Evolutionary conservation across 495 filamentous ascomycete species (phyloP), one percentile per base, ranked within the genome.

Genomic region (Chaetomium fimeti): DNA sequence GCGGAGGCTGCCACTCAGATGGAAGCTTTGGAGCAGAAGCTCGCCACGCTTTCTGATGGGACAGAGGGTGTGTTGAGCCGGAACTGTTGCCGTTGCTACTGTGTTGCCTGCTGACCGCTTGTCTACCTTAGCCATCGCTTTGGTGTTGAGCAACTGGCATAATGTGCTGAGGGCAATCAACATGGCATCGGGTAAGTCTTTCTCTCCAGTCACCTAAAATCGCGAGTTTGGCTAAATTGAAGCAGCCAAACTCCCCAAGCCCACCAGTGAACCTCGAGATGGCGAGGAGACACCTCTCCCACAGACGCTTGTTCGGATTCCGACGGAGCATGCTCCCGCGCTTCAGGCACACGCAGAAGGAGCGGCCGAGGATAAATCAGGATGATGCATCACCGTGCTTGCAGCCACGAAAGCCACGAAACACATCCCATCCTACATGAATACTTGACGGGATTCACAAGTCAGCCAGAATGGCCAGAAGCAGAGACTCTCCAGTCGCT

Each of bases 121-220:
- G 11, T 11, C 32, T 36, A 20, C 9, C 65, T 56, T 72, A 94
- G 93, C 92, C 68, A 92, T 98, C 72, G 94, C 94, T 54, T 86
- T 88, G 53, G 94, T 98, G 20, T 78, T 98, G 65, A 85, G 90
- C 53, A 98, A 98, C 75, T 98, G 94, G 94, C 89, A 96, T 70
- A 95, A 92, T 73, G 93, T 98, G 58, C 82, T 98, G 22, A 84
- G 89, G 57, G 92, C 92, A 43, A 97, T 98, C 69, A 90, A 89
- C 72, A 95, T 98, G 87, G 93, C 95, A 62, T 96, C 92, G 58
- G 85, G 94, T 98, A 86, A 74, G 89, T 76, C 64, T 62, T 56
- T 20, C 63, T 32, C n/a, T 25, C 27, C 32, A 48, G 9, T 53
- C 4, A 56, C 11, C 24, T 43, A 5, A 24, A n/a, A 47, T 56